Evolutionary conservation across 192 early-diverging fungal species (phyloP), one percentile per base, ranked within the genome.

Genomic region (Geranomyces variabilis): DNA sequence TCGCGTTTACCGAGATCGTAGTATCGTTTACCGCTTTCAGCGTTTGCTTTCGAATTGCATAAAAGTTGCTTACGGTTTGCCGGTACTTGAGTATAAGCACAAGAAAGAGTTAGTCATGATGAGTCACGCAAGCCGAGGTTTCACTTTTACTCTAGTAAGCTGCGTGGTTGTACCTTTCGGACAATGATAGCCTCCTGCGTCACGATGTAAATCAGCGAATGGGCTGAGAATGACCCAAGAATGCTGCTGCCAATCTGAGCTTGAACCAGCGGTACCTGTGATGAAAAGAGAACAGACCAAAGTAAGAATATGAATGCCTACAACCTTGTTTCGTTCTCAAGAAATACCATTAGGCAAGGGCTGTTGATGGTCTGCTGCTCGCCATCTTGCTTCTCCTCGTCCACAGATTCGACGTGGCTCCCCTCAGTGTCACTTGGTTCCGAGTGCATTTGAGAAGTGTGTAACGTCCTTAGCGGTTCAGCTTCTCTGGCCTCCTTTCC

Each of bases 181-280:
- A 66, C 19, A 47, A 66, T 47, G 63, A 66, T 66, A 8, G 63
- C 63, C 10, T 47, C 36, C 22, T 29, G 15, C 0, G 21, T 19
- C 10, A 21, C 45, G 22, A 47, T 31, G 22, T 36, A 47, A 24
- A 66, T 26, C 46, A 47, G 22, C 43, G 63, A 66, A 47, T 66
- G 45, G 34, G 63, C 63, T 26, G 63, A 66, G 45, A 66, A 66
- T 28, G 30, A 31, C 10, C 63, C 15, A 28, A 66, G 46, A 46
- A 66, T 28, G 21, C 63, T 43, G 36, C 41, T 41, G n/a, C 63
- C 63, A 44, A 66, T 66, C 30, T 66, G 63, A 47, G 45, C 63
- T 15, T 66, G 30, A 46, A 66, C 63, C 63, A 66, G 26, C 0
- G 63, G 19, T n/a, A 66, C 45, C 63, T 66, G 46, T 19, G n/a